Conservation (phyloP, 257 asterid genomes). For the Anisodus acutangulus region DNA sequence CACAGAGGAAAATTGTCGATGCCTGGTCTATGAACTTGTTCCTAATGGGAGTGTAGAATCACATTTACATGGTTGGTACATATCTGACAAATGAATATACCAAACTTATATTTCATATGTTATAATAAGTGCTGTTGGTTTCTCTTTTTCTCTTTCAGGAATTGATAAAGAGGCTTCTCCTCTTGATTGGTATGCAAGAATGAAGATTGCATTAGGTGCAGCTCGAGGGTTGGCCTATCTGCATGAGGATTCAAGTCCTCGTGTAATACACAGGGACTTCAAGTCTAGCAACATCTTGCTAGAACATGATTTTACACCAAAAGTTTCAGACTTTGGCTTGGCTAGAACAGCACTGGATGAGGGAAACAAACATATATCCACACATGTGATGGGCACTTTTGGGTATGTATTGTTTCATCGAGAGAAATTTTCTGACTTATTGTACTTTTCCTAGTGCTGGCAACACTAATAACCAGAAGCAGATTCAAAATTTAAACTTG, state of each 20-base stretch:
- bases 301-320: conserved; percentile 83
- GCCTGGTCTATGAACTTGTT: conserved; percentile 81
- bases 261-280: conserved; percentile 95
- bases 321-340: conserved; percentile 94
- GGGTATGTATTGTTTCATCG: conserved; percentile 56
- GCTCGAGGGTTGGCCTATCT: conserved; percentile 91
- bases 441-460: background rate
- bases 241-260: conserved; percentile 97
- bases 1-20: conserved; percentile 67
- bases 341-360: conserved; percentile 88
- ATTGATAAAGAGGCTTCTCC: conserved; percentile 64
- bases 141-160: conserved; percentile 49
- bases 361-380: conserved; percentile 71
- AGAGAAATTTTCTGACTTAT: background rate
- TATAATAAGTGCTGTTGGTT: background rate
- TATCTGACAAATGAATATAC: background rate
- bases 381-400: conserved; percentile 98
- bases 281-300: conserved; percentile 88
- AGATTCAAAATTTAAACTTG: background rate
- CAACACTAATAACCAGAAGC: background rate
- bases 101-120: background rate
- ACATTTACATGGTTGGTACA: conserved; percentile 76
- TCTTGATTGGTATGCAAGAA: conserved; percentile 80
- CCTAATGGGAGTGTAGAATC: conserved; percentile 95
- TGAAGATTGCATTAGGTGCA: conserved; percentile 91